Percentiles rank a stretch among this genome's conserved stretches.
Evolutionary conservation across 2,329 filamentous ascomycete genomes (phyloP).

Genomic region (Cordyceps farinosa): DNA sequence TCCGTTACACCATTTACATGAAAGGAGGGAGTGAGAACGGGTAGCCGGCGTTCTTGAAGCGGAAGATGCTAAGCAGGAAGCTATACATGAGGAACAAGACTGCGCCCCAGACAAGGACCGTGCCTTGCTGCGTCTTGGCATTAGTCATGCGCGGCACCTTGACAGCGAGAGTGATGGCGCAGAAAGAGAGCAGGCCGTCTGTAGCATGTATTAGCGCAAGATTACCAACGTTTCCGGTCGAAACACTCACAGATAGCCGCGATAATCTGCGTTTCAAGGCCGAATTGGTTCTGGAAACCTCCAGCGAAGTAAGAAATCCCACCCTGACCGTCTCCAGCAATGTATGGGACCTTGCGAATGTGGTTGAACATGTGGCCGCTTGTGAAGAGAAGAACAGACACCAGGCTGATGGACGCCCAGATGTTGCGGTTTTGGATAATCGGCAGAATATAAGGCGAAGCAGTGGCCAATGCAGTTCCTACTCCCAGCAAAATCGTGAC

Average conservation of each 20-base stretch:
- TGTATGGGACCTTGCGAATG: slow-evolving; percentile 93
- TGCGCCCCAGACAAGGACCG: slow-evolving; percentile 74
- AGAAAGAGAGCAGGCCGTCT: slow-evolving; percentile 76
- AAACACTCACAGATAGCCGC: slow-evolving; percentile 82
- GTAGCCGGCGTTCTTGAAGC: slow-evolving; percentile 91
- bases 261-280: slow-evolving; percentile 91
- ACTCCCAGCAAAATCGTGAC: slow-evolving; percentile 67
- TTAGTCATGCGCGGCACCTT: slow-evolving; percentile 89
- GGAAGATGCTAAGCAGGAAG: slow-evolving; percentile 90
- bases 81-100: slow-evolving; percentile 83
- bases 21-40: slow-evolving; percentile 94
- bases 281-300: slow-evolving; percentile 91
- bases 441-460: slow-evolving; percentile 75
- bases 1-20: slow-evolving; percentile 40
- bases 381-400: slow-evolving; percentile 86
- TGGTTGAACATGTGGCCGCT: slow-evolving; percentile 99
- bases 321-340: slow-evolving; percentile 77
- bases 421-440: slow-evolving; percentile 85
- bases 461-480: slow-evolving; percentile 65
- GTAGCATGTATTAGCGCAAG: slow-evolving; percentile 12
- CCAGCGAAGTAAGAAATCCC: slow-evolving; percentile 86
- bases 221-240: not conserved
- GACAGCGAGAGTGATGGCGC: slow-evolving; percentile 82
- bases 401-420: slow-evolving; percentile 87
- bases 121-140: slow-evolving; percentile 71